phyloP scores from a whole-genome alignment of 2,329 filamentous ascomycete genomes.

The Didymella pomorum region DNA sequence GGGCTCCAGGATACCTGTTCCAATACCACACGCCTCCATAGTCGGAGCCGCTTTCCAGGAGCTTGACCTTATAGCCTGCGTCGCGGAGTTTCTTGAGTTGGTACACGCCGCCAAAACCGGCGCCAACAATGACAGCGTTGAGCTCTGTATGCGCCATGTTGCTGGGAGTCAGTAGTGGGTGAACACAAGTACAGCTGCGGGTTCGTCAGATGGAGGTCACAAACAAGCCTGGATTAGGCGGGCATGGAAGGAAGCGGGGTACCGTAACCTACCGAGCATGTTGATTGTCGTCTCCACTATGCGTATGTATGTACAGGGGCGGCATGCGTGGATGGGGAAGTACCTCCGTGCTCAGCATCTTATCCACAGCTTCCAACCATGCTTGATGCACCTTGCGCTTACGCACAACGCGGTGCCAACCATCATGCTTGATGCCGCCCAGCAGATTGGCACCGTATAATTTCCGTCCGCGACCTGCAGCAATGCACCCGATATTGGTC shows the following conservation, averaged over 20 bases:
- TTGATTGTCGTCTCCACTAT: neutral
- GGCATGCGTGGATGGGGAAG: neutral
- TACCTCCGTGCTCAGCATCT: constrained; percentile 26
- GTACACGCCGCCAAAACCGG: constrained; percentile 42
- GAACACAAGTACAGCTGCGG: neutral
- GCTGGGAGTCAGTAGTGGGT: neutral
- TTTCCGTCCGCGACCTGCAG: constrained; percentile 51
- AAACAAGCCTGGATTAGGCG: neutral
- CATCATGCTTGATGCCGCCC: constrained; percentile 31
- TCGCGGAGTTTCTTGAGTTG: constrained; percentile 37
- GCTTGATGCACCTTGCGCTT: constrained; percentile 31
- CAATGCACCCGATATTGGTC: constrained; percentile 63
- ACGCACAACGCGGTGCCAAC: constrained; percentile 27
- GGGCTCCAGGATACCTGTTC: constrained; percentile 43
- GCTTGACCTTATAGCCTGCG: constrained; percentile 32
- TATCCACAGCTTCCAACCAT: constrained; percentile 33
- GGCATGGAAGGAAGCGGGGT: neutral
- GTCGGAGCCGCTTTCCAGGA: constrained; percentile 30
- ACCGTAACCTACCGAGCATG: neutral
- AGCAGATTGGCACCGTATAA: constrained; percentile 37
- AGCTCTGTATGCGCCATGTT: constrained; percentile 13
- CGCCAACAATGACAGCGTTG: constrained; percentile 39
- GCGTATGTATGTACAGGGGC: neutral
- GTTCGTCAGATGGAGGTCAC: neutral
- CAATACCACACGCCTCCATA: constrained; percentile 40